Evolutionary conservation across 805 yeast genomes (phyloP).

Genomic region (Sugiyamaella americana): DNA sequence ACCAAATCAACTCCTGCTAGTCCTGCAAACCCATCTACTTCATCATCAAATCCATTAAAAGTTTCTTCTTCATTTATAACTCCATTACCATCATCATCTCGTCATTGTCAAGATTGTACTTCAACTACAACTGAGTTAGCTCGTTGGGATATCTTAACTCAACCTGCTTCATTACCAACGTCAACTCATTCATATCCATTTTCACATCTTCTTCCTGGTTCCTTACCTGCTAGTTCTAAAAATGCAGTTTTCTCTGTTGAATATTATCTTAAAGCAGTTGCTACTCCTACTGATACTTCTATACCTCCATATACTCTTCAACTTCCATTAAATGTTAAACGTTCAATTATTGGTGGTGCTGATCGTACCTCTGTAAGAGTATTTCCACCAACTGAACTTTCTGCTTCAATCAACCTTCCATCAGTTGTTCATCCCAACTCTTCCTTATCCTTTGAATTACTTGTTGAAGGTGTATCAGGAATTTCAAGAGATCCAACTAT

Average conservation of each 20-base stretch:
- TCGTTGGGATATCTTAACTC: slow-evolving; percentile 76
- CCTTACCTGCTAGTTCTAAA: slow-evolving; percentile 67
- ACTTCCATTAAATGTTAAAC: slow-evolving; percentile 63
- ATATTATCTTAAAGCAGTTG: slow-evolving; percentile 67
- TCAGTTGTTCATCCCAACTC: slow-evolving; percentile 86
- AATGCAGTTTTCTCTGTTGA: slow-evolving; percentile 58
- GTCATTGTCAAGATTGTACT: neutral
- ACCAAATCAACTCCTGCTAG: neutral
- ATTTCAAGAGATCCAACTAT: slow-evolving; percentile 9
- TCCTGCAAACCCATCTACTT: neutral
- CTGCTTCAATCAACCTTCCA: slow-evolving; percentile 82
- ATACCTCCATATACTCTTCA: slow-evolving; percentile 36
- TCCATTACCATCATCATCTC: neutral
- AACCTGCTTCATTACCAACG: slow-evolving; percentile 48
- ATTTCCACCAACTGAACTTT: slow-evolving; percentile 91
- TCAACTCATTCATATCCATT: slow-evolving; percentile 89
- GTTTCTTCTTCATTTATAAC: neutral
- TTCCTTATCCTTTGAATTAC: slow-evolving; percentile 73
- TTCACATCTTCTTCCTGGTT: slow-evolving; percentile 81
- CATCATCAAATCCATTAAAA: neutral
- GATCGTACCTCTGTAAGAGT: slow-evolving; percentile 84
- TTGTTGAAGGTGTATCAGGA: slow-evolving; percentile 51
- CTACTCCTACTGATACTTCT: slow-evolving; percentile 24
- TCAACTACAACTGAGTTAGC: slow-evolving; percentile 46
- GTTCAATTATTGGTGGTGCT: slow-evolving; percentile 75